Evolutionary conservation across 2,329 filamentous ascomycete genomes (phyloP).

Genomic region (Trichoderma sp.): DNA sequence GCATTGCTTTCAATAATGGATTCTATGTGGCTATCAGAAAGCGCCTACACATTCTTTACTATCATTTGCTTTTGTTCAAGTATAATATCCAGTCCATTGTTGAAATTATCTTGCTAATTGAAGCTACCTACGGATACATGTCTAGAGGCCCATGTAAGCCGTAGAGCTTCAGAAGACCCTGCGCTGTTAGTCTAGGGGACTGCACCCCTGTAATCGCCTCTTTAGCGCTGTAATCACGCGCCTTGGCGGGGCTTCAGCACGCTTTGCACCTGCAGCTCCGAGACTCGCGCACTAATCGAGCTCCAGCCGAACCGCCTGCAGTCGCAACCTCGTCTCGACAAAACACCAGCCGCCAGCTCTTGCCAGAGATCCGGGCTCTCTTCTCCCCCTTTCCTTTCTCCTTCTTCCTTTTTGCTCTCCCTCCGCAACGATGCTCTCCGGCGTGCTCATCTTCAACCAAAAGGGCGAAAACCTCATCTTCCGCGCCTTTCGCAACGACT

Average conservation of each 20-base stretch:
- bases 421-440: constrained; percentile 73
- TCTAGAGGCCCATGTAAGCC: neutral
- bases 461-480: constrained; percentile 99
- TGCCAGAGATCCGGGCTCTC: neutral
- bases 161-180: neutral
- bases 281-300: neutral
- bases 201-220: neutral
- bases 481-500: constrained; percentile 97
- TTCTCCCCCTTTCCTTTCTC: neutral
- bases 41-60: neutral
- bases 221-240: constrained; percentile 15
- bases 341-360: neutral
- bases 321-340: constrained; percentile 13
- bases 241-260: constrained; percentile 18
- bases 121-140: too few relatives aligned
- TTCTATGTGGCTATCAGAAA: neutral
- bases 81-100: neutral
- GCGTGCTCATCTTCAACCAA: constrained; percentile 97
- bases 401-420: neutral
- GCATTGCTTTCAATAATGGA: neutral
- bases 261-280: constrained; percentile 13
- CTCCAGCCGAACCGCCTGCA: neutral
- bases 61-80: neutral
- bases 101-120: too few relatives aligned
- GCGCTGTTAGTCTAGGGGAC: neutral